phyloP scores from a whole-genome alignment of 2,329 filamentous ascomycete genomes.

The Xylaria multiplex region DNA sequence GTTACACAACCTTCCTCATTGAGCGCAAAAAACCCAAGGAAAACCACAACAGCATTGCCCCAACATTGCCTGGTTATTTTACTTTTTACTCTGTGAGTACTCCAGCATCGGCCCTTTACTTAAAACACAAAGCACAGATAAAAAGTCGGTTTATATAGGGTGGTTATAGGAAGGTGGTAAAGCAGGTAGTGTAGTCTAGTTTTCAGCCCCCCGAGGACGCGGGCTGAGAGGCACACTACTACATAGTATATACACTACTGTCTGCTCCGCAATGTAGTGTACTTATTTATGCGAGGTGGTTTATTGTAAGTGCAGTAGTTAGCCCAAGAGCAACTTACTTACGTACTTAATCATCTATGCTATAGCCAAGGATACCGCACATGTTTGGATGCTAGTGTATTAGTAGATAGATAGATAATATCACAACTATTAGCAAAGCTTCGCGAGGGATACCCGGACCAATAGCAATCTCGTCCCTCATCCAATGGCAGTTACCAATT shows the following conservation, averaged over 20 bases:
- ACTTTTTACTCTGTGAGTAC: background rate
- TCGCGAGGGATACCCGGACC: too few relatives aligned
- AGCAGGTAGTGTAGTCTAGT: background rate
- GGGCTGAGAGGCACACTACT: too few relatives aligned
- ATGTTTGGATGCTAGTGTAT: background rate
- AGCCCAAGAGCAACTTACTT: background rate
- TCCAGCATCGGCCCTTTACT: constrained; percentile 10
- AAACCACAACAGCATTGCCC: background rate
- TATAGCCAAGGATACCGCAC: constrained; percentile 23
- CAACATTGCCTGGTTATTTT: constrained; percentile 5
- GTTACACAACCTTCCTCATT: constrained; percentile 21
- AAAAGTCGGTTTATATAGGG: background rate
- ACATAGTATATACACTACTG: too few relatives aligned
- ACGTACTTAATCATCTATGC: background rate
- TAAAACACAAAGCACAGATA: background rate
- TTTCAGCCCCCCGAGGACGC: constrained; percentile 1
- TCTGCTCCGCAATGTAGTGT: too few relatives aligned
- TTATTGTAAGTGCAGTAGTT: too few relatives aligned
- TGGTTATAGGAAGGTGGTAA: constrained; percentile 23
- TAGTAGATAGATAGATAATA: background rate
- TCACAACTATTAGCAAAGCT: background rate
- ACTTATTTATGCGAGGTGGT: background rate
- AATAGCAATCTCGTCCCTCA: background rate
- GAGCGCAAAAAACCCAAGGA: background rate
- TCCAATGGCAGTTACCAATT: constrained; percentile 13